Evolutionary conservation across 257 asterid genomes (phyloP).

Genomic region (Thymus mandschuricus): DNA sequence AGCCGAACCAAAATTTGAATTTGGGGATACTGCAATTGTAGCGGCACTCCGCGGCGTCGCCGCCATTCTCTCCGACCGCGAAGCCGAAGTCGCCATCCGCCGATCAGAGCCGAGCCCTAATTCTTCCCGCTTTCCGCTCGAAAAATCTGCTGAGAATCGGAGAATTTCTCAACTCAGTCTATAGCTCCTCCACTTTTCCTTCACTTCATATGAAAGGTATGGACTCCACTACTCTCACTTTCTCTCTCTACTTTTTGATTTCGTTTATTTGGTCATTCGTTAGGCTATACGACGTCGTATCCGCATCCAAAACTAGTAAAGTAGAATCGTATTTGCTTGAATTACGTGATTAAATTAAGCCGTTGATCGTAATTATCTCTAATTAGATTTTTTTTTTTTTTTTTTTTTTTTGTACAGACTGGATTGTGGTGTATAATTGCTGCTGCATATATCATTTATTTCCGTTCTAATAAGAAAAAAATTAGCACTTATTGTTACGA

Average conservation of each 20-base stretch:
- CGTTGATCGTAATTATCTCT: slow-evolving; percentile 14
- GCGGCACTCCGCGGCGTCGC: slow-evolving; percentile 54
- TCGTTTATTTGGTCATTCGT: slow-evolving; percentile 6
- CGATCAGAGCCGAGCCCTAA: slow-evolving; percentile 22
- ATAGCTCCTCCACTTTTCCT: neutral
- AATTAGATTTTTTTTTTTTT: no score
- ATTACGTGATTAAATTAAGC: neutral
- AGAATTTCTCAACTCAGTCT: slow-evolving; percentile 16
- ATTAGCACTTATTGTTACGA: no score
- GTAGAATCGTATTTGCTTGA: neutral
- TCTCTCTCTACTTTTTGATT: neutral
- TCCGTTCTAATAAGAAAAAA: neutral
- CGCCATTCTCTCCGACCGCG: slow-evolving; percentile 59
- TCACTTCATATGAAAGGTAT: slow-evolving; percentile 32
- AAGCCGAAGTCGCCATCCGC: slow-evolving; percentile 50
- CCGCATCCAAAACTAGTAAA: neutral
- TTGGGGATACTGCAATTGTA: slow-evolving; percentile 43
- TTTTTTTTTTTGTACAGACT: no score
- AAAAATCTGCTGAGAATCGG: slow-evolving; percentile 13
- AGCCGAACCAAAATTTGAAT: slow-evolving; percentile 37
- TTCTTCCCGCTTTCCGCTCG: slow-evolving; percentile 19
- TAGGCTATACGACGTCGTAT: slow-evolving; percentile 36
- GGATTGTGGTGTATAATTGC: slow-evolving; percentile 27
- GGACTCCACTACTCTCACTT: slow-evolving; percentile 42
- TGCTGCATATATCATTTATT: slow-evolving; percentile 13